Evolutionary conservation across 331 rosid species (phyloP), one percentile per base, ranked within the genome.

Genomic region (Stylosanthes scabra): DNA sequence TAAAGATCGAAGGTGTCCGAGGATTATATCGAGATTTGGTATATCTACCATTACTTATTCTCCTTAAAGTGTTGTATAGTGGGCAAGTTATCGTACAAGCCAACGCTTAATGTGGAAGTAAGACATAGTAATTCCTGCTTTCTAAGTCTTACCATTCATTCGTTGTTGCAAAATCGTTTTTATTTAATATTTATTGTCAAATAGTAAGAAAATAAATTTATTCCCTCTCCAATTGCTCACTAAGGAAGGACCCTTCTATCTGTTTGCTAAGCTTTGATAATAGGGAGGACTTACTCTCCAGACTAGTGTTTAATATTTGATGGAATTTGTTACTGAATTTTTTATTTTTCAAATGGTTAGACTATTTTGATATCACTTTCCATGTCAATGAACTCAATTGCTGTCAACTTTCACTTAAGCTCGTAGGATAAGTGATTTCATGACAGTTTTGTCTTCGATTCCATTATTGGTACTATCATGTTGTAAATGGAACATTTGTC

Each of bases 11-110:
- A 42, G 97, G 99, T 40, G 83, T 95, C 74, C 58, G 89, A 27
- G 97, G 99, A 80, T 76, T 95, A 42, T 95, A 91, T 82, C 89
- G 93, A 70, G 99, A 71, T 95, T 91, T 77, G 97, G 99, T 61
- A 87, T 95, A 65, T 95, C 97, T 54, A 83, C 83, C 75, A 64
- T 91, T 88, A 95, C 99, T 68, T 91, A 95, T 80, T 79, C 97
- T 50, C 97, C 99, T 72, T 83, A 97, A 31, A 91, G 92, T 63
- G 99, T 97, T 65, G 97, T 91, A 50, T 95, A 97, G 99, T 95
- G 99, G 99, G 99, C 99, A 70, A 95, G 96, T 84, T 95, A 95
- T 69, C 97, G 97, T 81, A 85, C 99, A 74, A 95, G 97, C 82
- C 99, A 91, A 80, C 97, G 97, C 28, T 55, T 81, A 77, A 87